Percentiles rank a stretch among this genome's conserved stretches.
Conservation (phyloP, 1,139 yeast species). For the Protomyces inundatus region DNA sequence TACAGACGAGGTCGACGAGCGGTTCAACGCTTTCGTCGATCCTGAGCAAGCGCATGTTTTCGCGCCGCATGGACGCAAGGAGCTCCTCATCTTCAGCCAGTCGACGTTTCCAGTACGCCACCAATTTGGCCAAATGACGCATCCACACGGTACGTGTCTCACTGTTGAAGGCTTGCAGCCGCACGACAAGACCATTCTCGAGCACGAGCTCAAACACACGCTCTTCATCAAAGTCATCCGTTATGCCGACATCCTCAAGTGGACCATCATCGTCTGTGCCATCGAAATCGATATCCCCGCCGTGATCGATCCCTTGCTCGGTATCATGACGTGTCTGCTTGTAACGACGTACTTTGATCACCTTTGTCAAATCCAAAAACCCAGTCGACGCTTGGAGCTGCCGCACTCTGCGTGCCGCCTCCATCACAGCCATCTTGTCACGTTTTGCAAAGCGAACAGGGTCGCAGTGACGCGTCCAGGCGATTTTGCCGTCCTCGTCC, state of each 20-base stretch:
- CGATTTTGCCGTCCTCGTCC: conserved; percentile 47
- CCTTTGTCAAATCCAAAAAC: conserved; percentile 54
- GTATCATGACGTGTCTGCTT: conserved; percentile 28
- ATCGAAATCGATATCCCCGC: conserved; percentile 37
- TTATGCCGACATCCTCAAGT: conserved; percentile 38
- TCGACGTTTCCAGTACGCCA: conserved; percentile 57
- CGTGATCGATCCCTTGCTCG: conserved; percentile 42
- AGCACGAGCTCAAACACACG: conserved; percentile 53
- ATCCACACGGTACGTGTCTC: conserved; percentile 64
- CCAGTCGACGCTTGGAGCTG: conserved; percentile 57
- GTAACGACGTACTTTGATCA: conserved; percentile 42
- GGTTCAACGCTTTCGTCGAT: conserved; percentile 59
- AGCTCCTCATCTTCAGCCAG: conserved; percentile 44
- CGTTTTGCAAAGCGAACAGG: conserved; percentile 45
- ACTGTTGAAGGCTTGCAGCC: conserved; percentile 54
- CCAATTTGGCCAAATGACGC: conserved; percentile 44
- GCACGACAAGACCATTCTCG: conserved; percentile 47
- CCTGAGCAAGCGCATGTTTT: conserved; percentile 48
- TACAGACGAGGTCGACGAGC: conserved; percentile 47
- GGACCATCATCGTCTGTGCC: conserved; percentile 17
- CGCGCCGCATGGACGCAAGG: conserved; percentile 43
- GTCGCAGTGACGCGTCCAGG: conserved; percentile 50
- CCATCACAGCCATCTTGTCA: conserved; percentile 57
- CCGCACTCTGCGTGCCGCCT: conserved; percentile 57
- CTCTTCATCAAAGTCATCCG: conserved; percentile 38